phyloP scores from a whole-genome alignment of 2,329 filamentous ascomycete genomes.

The Beauveria australis region DNA sequence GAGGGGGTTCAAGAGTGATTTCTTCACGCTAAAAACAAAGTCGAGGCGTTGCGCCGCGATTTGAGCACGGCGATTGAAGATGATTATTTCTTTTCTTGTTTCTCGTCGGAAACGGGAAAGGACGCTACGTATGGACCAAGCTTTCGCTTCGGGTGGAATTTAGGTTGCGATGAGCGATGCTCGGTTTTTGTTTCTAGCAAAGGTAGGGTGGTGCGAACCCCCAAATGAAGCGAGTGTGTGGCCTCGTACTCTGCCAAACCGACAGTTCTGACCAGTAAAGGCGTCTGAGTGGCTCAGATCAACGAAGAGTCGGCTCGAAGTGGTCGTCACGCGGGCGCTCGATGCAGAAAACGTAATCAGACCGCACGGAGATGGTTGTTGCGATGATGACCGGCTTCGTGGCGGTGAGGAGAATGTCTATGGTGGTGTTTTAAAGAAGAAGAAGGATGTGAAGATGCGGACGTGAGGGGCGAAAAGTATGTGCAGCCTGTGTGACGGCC shows the following conservation, averaged over 20 bases:
- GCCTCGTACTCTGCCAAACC: conserved; percentile 22
- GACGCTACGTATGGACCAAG: conserved; percentile 2
- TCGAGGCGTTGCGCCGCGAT: neutral
- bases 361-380: conserved; percentile 9
- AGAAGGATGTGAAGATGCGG: conserved; percentile 14
- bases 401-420: conserved; percentile 24
- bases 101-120: neutral
- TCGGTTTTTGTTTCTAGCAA: neutral
- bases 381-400: conserved; percentile 27
- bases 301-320: conserved; percentile 30
- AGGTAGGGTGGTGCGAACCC: neutral
- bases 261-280: conserved; percentile 50
- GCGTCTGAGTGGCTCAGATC: conserved; percentile 42
- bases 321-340: conserved; percentile 18
- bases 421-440: conserved; percentile 20
- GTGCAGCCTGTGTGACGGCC: conserved; percentile 8
- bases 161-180: neutral
- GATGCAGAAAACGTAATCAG: conserved; percentile 14
- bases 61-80: neutral
- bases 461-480: conserved; percentile 11
- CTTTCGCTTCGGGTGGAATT: neutral
- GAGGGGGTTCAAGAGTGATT: neutral
- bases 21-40: conserved; percentile 7
- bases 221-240: conserved; percentile 13
- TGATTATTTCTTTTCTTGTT: conserved; percentile 1